Conservation (phyloP, 345 rosid genomes). For the Linum usitatissimum region DNA sequence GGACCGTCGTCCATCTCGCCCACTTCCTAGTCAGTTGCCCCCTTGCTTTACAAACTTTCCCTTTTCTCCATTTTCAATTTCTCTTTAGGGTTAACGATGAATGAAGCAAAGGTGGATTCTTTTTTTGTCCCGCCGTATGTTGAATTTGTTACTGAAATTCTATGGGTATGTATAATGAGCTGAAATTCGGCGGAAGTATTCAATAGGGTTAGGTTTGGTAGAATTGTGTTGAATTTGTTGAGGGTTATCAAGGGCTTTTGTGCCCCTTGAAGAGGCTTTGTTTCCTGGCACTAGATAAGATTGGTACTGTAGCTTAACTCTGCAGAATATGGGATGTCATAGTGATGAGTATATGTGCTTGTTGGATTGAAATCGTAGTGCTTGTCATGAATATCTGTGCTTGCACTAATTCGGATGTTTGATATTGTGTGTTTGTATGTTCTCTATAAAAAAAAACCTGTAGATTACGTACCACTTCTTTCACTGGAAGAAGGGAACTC, state of each 20-base stretch:
- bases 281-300: neutral
- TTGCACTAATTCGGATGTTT: neutral
- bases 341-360: neutral
- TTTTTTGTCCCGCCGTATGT: neutral
- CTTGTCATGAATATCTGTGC: neutral
- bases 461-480: slow-evolving; percentile 92
- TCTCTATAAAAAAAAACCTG: slow-evolving; percentile 12
- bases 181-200: too few relatives aligned
- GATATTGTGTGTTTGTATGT: neutral
- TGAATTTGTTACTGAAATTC: neutral
- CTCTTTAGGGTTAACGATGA: neutral
- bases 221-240: neutral
- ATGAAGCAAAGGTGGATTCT: neutral
- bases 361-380: neutral
- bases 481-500: slow-evolving; percentile 99
- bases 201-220: neutral
- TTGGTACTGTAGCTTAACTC: neutral
- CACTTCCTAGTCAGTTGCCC: slow-evolving; percentile 43
- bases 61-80: too few relatives aligned
- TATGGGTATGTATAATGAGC: neutral
- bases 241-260: too few relatives aligned
- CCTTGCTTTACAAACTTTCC: neutral
- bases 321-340: neutral
- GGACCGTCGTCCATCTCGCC: slow-evolving; percentile 70
- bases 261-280: neutral